Base-by-base conservation (phyloP, 805 yeast genomes). In the Saccharomycopsis synnaedendra region DNA sequence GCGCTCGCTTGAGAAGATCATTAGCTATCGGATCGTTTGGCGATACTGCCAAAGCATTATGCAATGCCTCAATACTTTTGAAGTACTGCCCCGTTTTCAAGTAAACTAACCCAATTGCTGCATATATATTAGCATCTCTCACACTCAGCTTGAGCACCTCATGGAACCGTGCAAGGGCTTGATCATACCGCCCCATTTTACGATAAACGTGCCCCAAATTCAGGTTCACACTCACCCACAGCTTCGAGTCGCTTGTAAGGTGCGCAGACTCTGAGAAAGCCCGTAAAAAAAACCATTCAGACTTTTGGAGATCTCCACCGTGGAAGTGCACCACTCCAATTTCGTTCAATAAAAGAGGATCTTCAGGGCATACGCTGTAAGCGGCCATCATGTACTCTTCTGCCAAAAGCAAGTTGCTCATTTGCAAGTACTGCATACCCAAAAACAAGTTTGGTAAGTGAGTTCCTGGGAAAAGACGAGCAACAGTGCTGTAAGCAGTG, bases 401-500 rank as follows among this genome's bases (percentile, higher is more conserved):
- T 0, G 97, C 87, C 47, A 93, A 67, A 4, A 80, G 74, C 42
- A 85, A 69, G 56, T 89, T 88, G 60, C 81, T 82, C 80, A 90
- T 83, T 51, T 86, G 88, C 56, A 88, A 66, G 62, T 93, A 90
- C 66, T 93, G 97, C 96, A 93, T 93, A 1, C 98, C 99, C 38
- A 93, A 69, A 57, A 85, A 90, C 50, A 93, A 66, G 58, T 84
- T 79, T 1, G 98, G 97, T 42, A 89, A 65, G 61, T 93, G 97
- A 3, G 89, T 81, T 1, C 95, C 95, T 0, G 89, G 88, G 58
- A 93, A 93, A 40, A 89, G 71, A 52, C 96, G 69, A 1, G 96
- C 87, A 0, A 97, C 97, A 8, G 95, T 89, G 1, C 97, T 89
- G 64, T 89, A 93, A 0, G 97, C 97, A 48, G 96, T 83, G 28